These are phyloP conservation scores for Phyllosticta paracitricarpa DNA, from an alignment of 2,329 filamentous ascomycete species.

Conservation along the genomic window DNA sequence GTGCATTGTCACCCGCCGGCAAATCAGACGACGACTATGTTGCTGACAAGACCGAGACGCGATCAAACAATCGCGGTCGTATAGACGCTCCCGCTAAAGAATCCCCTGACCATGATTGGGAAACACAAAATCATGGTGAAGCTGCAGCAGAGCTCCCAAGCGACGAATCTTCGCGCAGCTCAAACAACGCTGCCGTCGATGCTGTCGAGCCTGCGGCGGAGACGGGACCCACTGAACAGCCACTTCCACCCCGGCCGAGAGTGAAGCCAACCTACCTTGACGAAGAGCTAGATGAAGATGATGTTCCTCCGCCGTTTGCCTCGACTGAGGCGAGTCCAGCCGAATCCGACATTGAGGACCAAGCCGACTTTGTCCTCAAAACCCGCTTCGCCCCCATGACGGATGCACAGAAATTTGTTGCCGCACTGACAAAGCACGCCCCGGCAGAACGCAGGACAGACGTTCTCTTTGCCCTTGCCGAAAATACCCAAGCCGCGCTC, in stretches of 20 bases:
- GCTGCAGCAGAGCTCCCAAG: neutral
- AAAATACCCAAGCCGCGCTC: slow-evolving; percentile 43
- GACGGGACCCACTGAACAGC: neutral
- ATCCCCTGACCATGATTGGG: slow-evolving; percentile 11
- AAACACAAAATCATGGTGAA: slow-evolving; percentile 10
- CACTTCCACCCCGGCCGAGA: neutral
- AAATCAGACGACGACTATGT: slow-evolving; percentile 18
- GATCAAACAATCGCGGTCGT: slow-evolving; percentile 6
- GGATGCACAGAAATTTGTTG: slow-evolving; percentile 32
- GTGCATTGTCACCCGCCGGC: slow-evolving; percentile 23
- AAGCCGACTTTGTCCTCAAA: slow-evolving; percentile 33
- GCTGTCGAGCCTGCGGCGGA: neutral
- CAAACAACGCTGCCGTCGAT: slow-evolving; percentile 1
- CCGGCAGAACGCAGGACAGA: slow-evolving; percentile 36
- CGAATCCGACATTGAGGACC: slow-evolving; percentile 27
- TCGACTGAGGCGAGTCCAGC: slow-evolving; percentile 19
- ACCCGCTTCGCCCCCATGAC: slow-evolving; percentile 32
- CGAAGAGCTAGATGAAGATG: slow-evolving; percentile 12
- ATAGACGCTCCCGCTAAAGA: neutral
- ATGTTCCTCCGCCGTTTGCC: slow-evolving; percentile 29
- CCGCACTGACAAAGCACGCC: slow-evolving; percentile 33
- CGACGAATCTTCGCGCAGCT: slow-evolving; percentile 1
- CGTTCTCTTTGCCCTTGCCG: slow-evolving; percentile 46
- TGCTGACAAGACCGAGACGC: slow-evolving; percentile 14
- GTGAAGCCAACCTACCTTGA: slow-evolving; percentile 6